Evolutionary conservation across 495 filamentous ascomycete genomes (phyloP).

Genomic region (Penicillium pancosmium): DNA sequence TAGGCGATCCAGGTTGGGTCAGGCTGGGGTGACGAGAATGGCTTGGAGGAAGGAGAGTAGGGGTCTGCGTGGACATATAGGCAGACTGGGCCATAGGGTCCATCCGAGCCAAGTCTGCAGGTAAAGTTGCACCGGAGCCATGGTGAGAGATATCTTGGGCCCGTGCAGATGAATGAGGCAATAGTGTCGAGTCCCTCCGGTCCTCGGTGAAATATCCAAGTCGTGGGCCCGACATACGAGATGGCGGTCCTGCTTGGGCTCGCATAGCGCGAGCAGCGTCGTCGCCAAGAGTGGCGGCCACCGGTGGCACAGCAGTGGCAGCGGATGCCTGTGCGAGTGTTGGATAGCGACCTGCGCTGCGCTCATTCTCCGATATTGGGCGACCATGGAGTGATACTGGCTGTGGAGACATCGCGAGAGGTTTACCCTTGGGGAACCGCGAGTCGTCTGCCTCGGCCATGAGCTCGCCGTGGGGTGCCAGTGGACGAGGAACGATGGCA

Average conservation of each 20-base stretch:
- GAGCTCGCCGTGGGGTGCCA: slow-evolving; percentile 61
- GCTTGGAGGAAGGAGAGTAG: slow-evolving; percentile 31
- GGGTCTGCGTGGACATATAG: slow-evolving; percentile 36
- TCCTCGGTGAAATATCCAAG: slow-evolving; percentile 49
- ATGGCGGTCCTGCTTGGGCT: slow-evolving; percentile 25
- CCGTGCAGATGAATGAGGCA: slow-evolving; percentile 32
- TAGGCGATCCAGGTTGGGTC: slow-evolving; percentile 40
- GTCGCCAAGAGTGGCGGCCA: slow-evolving; percentile 32
- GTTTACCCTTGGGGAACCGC: slow-evolving; percentile 48
- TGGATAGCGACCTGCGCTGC: slow-evolving; percentile 40
- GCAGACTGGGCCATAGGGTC: slow-evolving; percentile 39
- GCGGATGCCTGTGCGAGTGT: slow-evolving; percentile 49
- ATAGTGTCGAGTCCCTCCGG: slow-evolving; percentile 42
- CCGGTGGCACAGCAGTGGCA: slow-evolving; percentile 32
- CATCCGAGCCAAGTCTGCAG: slow-evolving; percentile 40
- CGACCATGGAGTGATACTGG: slow-evolving; percentile 36
- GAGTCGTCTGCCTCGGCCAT: slow-evolving; percentile 57
- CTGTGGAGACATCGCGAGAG: slow-evolving; percentile 36
- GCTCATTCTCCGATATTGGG: slow-evolving; percentile 39
- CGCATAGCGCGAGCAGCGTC: slow-evolving; percentile 37
- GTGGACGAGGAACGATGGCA: slow-evolving; percentile 58
- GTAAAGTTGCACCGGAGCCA: slow-evolving; percentile 23
- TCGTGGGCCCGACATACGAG: slow-evolving; percentile 42
- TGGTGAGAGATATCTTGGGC: slow-evolving; percentile 40
- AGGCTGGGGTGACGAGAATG: slow-evolving; percentile 49